Conservation (phyloP, 2,329 filamentous ascomycete genomes). For the Endocalyx cinctus region DNA sequence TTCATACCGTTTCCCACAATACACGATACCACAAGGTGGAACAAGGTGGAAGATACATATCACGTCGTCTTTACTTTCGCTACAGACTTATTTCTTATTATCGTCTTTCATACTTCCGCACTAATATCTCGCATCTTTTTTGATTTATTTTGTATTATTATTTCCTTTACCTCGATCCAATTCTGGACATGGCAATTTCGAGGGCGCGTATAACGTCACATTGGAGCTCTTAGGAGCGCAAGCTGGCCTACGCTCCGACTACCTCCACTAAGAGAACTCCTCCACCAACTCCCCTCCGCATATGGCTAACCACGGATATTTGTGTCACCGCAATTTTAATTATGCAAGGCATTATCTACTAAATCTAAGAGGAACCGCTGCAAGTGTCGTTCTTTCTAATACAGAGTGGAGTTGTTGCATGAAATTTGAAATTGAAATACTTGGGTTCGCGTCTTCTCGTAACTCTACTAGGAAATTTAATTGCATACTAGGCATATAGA, state of each 20-base stretch:
- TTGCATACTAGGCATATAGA: slow-evolving; percentile 18
- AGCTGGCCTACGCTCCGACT: too few species aligned
- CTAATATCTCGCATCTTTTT: too few species aligned
- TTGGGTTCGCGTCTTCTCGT: slow-evolving; percentile 26
- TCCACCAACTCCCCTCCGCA: slow-evolving; percentile 2
- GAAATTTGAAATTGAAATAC: slow-evolving; percentile 29
- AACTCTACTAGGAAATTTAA: too few species aligned
- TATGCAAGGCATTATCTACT: too few species aligned
- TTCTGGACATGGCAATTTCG: too few species aligned
- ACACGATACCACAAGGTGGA: background rate
- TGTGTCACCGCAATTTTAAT: too few species aligned
- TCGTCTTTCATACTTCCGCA: too few species aligned
- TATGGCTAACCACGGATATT: too few species aligned
- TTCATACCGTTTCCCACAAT: background rate
- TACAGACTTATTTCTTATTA: background rate
- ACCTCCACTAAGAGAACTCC: slow-evolving; percentile 1
- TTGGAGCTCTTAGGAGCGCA: slow-evolving; percentile 2
- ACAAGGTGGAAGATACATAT: too few species aligned
- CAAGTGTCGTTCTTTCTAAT: slow-evolving; percentile 8
- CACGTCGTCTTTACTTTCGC: too few species aligned
- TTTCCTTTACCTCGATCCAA: too few species aligned
- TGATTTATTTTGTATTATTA: slow-evolving; percentile 3
- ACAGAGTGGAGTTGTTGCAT: slow-evolving; percentile 30
- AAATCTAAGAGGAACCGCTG: slow-evolving; percentile 9
- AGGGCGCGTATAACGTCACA: too few species aligned